Evolutionary conservation across 257 asterid genomes (phyloP).

Genomic region (Petrea volubilis): DNA sequence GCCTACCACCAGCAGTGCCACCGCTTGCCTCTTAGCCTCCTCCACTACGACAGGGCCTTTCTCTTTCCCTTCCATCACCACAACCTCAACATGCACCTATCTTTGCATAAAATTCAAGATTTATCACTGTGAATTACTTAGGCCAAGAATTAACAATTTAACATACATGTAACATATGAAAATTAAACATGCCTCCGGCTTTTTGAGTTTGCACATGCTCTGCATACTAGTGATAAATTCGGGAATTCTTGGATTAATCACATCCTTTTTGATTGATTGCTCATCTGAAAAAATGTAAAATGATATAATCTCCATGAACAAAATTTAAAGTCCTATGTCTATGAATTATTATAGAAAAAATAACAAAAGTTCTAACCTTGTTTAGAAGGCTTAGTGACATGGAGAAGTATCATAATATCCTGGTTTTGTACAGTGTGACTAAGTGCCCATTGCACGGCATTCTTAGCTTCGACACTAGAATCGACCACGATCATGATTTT

Average conservation of each 20-base stretch:
- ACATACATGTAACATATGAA: too few species aligned
- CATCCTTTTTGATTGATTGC: slow-evolving; percentile 27
- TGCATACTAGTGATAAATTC: slow-evolving; percentile 56
- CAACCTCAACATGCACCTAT: slow-evolving; percentile 59
- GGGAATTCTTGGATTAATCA: slow-evolving; percentile 42
- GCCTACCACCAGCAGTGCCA: slow-evolving; percentile 59
- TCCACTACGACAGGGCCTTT: slow-evolving; percentile 64
- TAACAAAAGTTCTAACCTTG: slow-evolving; percentile 40
- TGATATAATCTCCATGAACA: background rate
- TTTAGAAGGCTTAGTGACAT: slow-evolving; percentile 51
- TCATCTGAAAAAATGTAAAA: slow-evolving; percentile 31
- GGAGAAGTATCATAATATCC: slow-evolving; percentile 61
- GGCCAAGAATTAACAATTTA: too few species aligned
- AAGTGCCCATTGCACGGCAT: slow-evolving; percentile 76
- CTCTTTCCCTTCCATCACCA: slow-evolving; percentile 70
- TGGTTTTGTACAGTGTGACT: slow-evolving; percentile 69
- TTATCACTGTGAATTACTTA: too few species aligned
- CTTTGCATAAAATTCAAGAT: background rate
- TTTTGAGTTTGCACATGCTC: slow-evolving; percentile 59
- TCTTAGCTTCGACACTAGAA: slow-evolving; percentile 57
- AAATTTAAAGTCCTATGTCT: background rate
- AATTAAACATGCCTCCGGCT: slow-evolving; percentile 59
- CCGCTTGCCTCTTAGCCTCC: slow-evolving; percentile 56
- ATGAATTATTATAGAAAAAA: background rate
- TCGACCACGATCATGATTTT: slow-evolving; percentile 80